A percentile compares a stretch with the other conserved stretches of the same genome.
These are phyloP conservation scores for Barnettozyma californica DNA, from an alignment of 805 yeast species.

Conservation along the genomic window DNA sequence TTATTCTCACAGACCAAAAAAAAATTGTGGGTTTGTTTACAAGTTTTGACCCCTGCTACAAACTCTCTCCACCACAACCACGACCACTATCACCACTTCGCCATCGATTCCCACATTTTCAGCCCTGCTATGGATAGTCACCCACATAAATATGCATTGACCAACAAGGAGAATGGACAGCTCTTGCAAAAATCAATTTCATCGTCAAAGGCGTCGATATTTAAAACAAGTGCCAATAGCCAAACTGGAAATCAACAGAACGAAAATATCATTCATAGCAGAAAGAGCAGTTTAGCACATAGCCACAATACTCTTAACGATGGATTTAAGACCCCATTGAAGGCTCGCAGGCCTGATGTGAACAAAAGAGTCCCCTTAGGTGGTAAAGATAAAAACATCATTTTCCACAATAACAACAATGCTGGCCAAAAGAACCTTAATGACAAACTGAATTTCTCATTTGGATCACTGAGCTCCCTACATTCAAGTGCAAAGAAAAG, in stretches of 20 bases:
- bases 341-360: neutral
- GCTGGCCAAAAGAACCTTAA: conserved; percentile 1
- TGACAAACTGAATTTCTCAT: neutral
- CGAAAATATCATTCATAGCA: neutral
- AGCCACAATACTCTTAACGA: neutral
- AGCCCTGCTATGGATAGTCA: conserved; percentile 10
- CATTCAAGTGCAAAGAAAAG: conserved; percentile 9
- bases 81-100: neutral
- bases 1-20: neutral
- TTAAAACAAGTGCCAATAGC: conserved; percentile 4
- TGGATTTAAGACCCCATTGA: conserved; percentile 12
- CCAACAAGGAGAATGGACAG: conserved; percentile 15
- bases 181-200: conserved; percentile 1
- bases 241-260: neutral
- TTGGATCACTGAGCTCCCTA: conserved; percentile 3
- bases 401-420: conserved; percentile 2
- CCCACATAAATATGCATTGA: conserved; percentile 8
- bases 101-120: neutral
- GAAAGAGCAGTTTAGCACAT: neutral
- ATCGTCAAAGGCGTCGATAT: conserved; percentile 6
- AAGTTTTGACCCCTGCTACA: too few relatives aligned
- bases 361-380: conserved; percentile 24
- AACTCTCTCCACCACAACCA: too few relatives aligned
- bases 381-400: conserved; percentile 21
- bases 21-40: neutral